Evolutionary conservation across 1,284 basidiomycete species (phyloP).

Genomic region (Wallemia mellicola): DNA sequence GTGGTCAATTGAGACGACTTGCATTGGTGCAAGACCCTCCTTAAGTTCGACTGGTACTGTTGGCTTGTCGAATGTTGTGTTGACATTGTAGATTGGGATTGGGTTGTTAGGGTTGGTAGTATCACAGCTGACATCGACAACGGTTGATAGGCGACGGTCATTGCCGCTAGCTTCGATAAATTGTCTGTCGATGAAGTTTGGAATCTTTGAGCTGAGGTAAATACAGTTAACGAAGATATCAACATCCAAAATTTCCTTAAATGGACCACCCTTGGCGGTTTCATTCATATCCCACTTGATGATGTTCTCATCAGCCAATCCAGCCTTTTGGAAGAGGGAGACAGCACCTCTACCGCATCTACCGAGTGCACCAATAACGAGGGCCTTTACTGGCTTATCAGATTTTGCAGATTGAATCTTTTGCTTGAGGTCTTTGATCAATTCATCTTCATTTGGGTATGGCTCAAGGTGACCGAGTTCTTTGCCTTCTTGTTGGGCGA

Average conservation of each 20-base stretch:
- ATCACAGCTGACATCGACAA: slow-evolving; percentile 97
- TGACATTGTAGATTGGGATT: slow-evolving; percentile 78
- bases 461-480: slow-evolving; percentile 40
- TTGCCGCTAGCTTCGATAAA: slow-evolving; percentile 42
- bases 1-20: slow-evolving; percentile 90
- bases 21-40: slow-evolving; percentile 30
- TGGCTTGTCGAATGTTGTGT: slow-evolving; percentile 81
- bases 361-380: slow-evolving; percentile 88
- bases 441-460: slow-evolving; percentile 48
- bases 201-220: slow-evolving; percentile 69
- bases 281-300: slow-evolving; percentile 93
- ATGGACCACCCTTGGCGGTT: slow-evolving; percentile 90
- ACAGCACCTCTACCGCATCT: slow-evolving; percentile 90
- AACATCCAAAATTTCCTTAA: slow-evolving; percentile 78
- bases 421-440: slow-evolving; percentile 40
- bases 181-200: slow-evolving; percentile 52
- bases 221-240: slow-evolving; percentile 99
- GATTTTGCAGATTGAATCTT: slow-evolving; percentile 25
- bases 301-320: slow-evolving; percentile 70
- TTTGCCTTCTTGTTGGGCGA: slow-evolving; percentile 31
- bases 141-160: slow-evolving; percentile 38
- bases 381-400: slow-evolving; percentile 42
- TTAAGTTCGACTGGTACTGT: slow-evolving; percentile 53
- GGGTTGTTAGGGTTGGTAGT: slow-evolving; percentile 98
- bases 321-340: slow-evolving; percentile 77